Evolutionary conservation across 192 early-diverging fungal species (phyloP).

Genomic region (Umbelopsis sp.): DNA sequence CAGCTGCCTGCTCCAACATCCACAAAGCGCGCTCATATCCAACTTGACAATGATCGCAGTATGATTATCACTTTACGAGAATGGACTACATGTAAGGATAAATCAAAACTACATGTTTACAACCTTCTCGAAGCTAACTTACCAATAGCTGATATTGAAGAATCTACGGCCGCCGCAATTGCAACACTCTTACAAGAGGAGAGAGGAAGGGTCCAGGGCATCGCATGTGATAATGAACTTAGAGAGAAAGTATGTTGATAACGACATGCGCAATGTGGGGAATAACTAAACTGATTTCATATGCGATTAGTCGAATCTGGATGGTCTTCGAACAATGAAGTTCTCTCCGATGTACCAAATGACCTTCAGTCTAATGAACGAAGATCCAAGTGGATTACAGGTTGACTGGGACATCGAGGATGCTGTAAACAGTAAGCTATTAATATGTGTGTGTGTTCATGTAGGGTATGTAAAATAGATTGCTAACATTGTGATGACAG

Average conservation of each 20-base stretch:
- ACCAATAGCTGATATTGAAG: slow-evolving; percentile 19
- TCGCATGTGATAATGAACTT: slow-evolving; percentile 23
- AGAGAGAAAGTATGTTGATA: slow-evolving; percentile 17
- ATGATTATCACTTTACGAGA: slow-evolving; percentile 2
- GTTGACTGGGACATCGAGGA: slow-evolving; percentile 85
- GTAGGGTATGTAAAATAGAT: background rate
- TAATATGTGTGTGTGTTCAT: too few species aligned
- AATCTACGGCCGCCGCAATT: slow-evolving; percentile 21
- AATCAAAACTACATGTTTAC: background rate
- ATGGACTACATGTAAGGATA: slow-evolving; percentile 14
- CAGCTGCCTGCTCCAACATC: background rate
- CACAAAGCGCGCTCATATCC: background rate
- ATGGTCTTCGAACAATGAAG: slow-evolving; percentile 76
- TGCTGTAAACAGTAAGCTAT: slow-evolving; percentile 58
- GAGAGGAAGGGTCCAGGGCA: slow-evolving; percentile 11
- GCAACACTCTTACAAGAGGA: slow-evolving; percentile 28
- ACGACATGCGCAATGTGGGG: background rate
- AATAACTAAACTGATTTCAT: background rate
- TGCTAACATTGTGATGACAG: slow-evolving; percentile 35
- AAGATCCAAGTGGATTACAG: slow-evolving; percentile 66
- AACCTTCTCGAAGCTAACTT: background rate
- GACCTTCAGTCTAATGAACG: slow-evolving; percentile 87
- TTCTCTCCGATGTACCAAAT: slow-evolving; percentile 85
- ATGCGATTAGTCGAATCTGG: slow-evolving; percentile 27
- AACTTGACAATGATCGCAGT: slow-evolving; percentile 1